Conservation (phyloP, 1,139 yeast genomes). For the Suzukiozyma palmioleophila region DNA sequence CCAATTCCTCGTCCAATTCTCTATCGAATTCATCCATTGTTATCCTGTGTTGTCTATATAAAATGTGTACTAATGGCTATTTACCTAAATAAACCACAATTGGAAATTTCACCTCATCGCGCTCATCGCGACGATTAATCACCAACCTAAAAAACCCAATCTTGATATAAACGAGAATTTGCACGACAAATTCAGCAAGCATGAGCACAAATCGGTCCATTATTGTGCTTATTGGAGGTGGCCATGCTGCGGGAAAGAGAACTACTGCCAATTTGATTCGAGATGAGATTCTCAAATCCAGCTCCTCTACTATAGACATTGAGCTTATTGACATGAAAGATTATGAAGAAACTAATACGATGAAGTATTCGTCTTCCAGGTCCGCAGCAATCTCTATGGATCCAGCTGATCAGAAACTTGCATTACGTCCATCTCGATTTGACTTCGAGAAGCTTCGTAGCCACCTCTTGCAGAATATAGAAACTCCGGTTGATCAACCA, state of each 20-base stretch:
- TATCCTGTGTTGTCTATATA: background rate
- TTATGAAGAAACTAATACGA: slow-evolving; percentile 18
- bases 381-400: slow-evolving; percentile 30
- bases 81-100: too few species aligned
- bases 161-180: background rate
- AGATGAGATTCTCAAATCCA: slow-evolving; percentile 19
- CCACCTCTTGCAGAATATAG: slow-evolving; percentile 10
- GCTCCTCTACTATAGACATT: slow-evolving; percentile 21
- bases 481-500: slow-evolving; percentile 8
- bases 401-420: slow-evolving; percentile 17
- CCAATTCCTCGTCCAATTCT: slow-evolving; percentile 52
- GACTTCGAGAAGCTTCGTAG: slow-evolving; percentile 24
- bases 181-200: slow-evolving; percentile 3
- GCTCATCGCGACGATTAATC: background rate
- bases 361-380: slow-evolving; percentile 17
- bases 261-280: slow-evolving; percentile 32
- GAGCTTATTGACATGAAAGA: slow-evolving; percentile 38
- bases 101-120: slow-evolving; percentile 1
- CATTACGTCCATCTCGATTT: slow-evolving; percentile 38
- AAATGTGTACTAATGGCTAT: background rate
- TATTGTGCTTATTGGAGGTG: slow-evolving; percentile 65
- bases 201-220: slow-evolving; percentile 17
- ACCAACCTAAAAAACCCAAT: background rate
- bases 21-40: slow-evolving; percentile 44
- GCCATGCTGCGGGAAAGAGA: slow-evolving; percentile 66